Conservation (phyloP, 2,329 filamentous ascomycete genomes). For the Xylariaceae sp. region DNA sequence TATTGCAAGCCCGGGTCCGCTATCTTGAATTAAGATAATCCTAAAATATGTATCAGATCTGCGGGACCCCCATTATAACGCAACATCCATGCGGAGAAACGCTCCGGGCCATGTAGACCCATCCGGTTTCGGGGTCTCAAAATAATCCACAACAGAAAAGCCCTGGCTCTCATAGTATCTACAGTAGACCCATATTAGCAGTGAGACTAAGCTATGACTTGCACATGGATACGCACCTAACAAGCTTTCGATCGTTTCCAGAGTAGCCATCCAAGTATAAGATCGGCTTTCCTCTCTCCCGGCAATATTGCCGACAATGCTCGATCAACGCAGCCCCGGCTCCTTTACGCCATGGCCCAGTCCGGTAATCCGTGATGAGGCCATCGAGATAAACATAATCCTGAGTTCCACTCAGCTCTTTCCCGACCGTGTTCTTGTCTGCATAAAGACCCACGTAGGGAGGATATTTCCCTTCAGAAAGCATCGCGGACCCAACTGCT, state of each 20-base stretch:
- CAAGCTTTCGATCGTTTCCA: slow-evolving; percentile 24
- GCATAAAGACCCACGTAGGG: not conserved
- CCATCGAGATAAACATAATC: slow-evolving; percentile 25
- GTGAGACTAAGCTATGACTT: not conserved
- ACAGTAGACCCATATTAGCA: not conserved
- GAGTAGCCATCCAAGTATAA: slow-evolving; percentile 21
- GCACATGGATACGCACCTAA: slow-evolving; percentile 17
- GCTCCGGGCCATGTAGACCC: slow-evolving; percentile 13
- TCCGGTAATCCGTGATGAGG: slow-evolving; percentile 26
- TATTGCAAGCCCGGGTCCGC: too few species aligned
- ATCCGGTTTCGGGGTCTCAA: slow-evolving; percentile 1
- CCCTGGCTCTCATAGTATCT: slow-evolving; percentile 27
- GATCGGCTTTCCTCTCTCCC: not conserved
- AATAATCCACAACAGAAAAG: slow-evolving; percentile 11
- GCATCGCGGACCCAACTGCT: slow-evolving; percentile 14
- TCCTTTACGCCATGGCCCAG: slow-evolving; percentile 23
- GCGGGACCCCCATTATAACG: not conserved
- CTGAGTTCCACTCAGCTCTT: slow-evolving; percentile 12
- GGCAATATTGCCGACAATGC: slow-evolving; percentile 10
- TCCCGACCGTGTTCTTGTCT: slow-evolving; percentile 9
- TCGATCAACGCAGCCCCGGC: slow-evolving; percentile 23
- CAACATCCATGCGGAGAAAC: slow-evolving; percentile 13
- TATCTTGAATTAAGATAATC: too few species aligned
- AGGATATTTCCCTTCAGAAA: slow-evolving; percentile 18
- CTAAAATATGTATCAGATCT: too few species aligned